Percentiles rank a stretch among this genome's conserved stretches.
phyloP scores from a whole-genome alignment of 2,329 filamentous ascomycete species.

The Botrytis medusae region DNA sequence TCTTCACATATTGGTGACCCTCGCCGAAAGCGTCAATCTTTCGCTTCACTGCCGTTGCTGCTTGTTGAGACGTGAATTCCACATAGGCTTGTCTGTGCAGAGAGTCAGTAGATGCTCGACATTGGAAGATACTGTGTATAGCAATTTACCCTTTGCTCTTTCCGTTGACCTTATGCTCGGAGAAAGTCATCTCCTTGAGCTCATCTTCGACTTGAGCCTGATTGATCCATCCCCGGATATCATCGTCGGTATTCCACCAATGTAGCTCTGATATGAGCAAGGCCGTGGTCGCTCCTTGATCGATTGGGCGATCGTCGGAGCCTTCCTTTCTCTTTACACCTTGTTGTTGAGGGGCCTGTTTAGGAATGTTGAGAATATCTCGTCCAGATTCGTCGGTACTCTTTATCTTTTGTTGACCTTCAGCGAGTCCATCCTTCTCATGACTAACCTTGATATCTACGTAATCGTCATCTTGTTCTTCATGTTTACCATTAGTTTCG shows the following conservation, averaged over 20 bases:
- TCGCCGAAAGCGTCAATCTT: constrained; percentile 66
- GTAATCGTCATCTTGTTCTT: constrained; percentile 45
- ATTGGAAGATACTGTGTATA: neutral
- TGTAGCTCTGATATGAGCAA: constrained; percentile 85
- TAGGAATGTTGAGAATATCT: constrained; percentile 41
- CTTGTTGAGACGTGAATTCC: constrained; percentile 80
- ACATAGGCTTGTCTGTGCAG: constrained; percentile 67
- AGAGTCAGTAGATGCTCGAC: neutral
- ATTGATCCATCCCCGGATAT: constrained; percentile 82
- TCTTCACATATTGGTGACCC: constrained; percentile 56
- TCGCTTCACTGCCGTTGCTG: constrained; percentile 81
- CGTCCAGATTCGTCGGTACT: constrained; percentile 44
- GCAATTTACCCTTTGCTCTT: constrained; percentile 88
- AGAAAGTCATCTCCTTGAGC: constrained; percentile 91
- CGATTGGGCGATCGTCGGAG: constrained; percentile 58
- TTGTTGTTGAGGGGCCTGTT: constrained; percentile 48
- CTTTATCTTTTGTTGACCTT: constrained; percentile 45
- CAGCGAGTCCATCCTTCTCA: constrained; percentile 35
- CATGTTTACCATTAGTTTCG: constrained; percentile 33
- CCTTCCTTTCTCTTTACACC: constrained; percentile 62
- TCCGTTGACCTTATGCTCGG: constrained; percentile 97
- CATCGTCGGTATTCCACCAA: constrained; percentile 98
- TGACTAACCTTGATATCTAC: constrained; percentile 46
- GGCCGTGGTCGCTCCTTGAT: constrained; percentile 63
- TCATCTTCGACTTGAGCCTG: constrained; percentile 80